Evolutionary conservation across 2,329 filamentous ascomycete genomes (phyloP), one percentile per base, ranked within the genome.

Genomic region (Dothistroma pini): DNA sequence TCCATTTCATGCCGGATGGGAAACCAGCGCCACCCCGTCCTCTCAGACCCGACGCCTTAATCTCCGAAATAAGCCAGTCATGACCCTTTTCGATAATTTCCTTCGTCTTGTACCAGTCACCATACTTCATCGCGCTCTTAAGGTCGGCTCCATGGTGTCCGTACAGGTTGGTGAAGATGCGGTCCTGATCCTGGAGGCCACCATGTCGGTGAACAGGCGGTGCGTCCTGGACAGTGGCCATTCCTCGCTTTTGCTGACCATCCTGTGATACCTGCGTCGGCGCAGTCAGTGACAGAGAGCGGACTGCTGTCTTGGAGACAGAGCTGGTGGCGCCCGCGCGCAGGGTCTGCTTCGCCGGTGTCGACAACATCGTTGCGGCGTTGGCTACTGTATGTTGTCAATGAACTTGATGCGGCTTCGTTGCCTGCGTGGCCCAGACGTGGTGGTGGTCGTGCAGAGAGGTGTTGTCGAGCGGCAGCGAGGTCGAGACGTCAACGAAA

Each of bases 51-150:
- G 95, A 99, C 31, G 93, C 87, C 85, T 99, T 99, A 80, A 99
- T 86, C 80, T 99, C 95, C 69, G 89, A 89, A 74, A 99, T 97
- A 77, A 99, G 96, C 88, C 95, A 99, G 73, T 99, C 93, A 79
- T 99, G 91, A 59, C 95, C 95, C 84, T 99, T 99, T 70, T 91
- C 80, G 62, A 99, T 79, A 61, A 99, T 99, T 77, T 99, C 95
- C 85, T 99, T 99, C 59, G 95, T 99, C 85, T 96, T 96, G 83
- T 99, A 87, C 95, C 95, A 99, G 78, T 97, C 95, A 71, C 95
- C 95, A 84, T 96, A 96, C 81, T 96, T 96, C 88, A 91, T 93
- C 57, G 95, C 93, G 75, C 87, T 91, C 83, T 95, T 93, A 70
- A 99, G 81, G 77, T 97, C 93, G 65, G 92, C 85, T 56, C 91